These are phyloP conservation scores for Fusarium cicatricum DNA, from an alignment of 2,329 filamentous ascomycete genomes.

Conservation along the genomic window DNA sequence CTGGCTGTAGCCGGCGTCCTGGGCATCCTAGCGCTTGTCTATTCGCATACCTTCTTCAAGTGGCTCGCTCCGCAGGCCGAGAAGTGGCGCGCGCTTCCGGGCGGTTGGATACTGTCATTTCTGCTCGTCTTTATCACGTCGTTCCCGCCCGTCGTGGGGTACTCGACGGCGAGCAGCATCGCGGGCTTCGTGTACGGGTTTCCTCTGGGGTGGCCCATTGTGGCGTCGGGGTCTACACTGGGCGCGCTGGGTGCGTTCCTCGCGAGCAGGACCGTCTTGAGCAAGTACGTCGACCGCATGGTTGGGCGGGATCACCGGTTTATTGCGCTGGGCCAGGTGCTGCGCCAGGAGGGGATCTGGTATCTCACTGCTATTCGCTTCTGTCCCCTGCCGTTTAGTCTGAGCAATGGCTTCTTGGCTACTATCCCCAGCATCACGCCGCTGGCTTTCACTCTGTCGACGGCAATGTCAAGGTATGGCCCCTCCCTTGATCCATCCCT, in stretches of 20 bases:
- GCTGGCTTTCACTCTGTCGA: slow-evolving; percentile 79
- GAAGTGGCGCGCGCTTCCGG: slow-evolving; percentile 76
- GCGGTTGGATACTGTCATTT: slow-evolving; percentile 81
- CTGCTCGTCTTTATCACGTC: slow-evolving; percentile 76
- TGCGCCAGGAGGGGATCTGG: slow-evolving; percentile 89
- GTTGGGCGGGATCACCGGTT: slow-evolving; percentile 88
- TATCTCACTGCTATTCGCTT: slow-evolving; percentile 91
- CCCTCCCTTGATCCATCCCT: neutral
- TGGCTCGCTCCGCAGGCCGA: slow-evolving; percentile 76
- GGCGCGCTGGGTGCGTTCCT: slow-evolving; percentile 84
- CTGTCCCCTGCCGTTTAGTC: slow-evolving; percentile 89
- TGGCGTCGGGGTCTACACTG: slow-evolving; percentile 77
- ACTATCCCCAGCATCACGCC: slow-evolving; percentile 90
- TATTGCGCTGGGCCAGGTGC: slow-evolving; percentile 83
- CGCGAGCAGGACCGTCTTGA: slow-evolving; percentile 80
- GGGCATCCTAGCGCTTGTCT: slow-evolving; percentile 75
- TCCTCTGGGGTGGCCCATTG: slow-evolving; percentile 79
- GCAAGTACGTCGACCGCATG: slow-evolving; percentile 78
- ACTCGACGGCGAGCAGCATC: slow-evolving; percentile 73
- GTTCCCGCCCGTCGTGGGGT: slow-evolving; percentile 89
- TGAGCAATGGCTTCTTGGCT: slow-evolving; percentile 93
- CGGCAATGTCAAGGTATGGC: slow-evolving; percentile 71
- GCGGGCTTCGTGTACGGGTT: slow-evolving; percentile 66
- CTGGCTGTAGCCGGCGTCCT: slow-evolving; percentile 57
- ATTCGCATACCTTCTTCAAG: slow-evolving; percentile 81